phyloP scores from a whole-genome alignment of 306 rosid species.

The Trichosanthes cucumerina region DNA sequence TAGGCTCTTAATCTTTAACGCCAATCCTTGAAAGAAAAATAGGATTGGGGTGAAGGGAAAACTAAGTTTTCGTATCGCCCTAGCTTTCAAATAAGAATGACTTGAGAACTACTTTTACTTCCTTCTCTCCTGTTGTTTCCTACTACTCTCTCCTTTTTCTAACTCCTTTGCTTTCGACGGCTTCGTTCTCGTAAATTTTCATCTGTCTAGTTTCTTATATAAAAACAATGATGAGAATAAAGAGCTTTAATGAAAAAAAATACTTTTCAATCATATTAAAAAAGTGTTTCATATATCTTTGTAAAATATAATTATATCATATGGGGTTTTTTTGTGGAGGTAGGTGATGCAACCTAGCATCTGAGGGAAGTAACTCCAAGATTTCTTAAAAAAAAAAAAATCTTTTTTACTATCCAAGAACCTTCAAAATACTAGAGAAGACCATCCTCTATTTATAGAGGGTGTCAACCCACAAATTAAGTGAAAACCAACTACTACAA shows the following conservation, averaged over 20 bases:
- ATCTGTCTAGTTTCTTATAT: not conserved
- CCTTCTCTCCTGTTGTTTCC: not conserved
- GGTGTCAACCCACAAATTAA: not conserved
- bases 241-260: not conserved
- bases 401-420: not conserved
- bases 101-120: not conserved
- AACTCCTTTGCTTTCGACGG: not conserved
- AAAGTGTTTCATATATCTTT: no score
- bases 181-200: not conserved
- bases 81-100: not conserved
- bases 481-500: not conserved
- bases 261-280: not conserved
- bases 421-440: not conserved
- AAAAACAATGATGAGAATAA: not conserved
- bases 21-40: not conserved
- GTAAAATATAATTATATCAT: not conserved
- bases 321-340: not conserved
- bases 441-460: not conserved
- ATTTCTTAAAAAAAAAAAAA: not conserved
- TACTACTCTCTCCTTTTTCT: not conserved
- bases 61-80: not conserved
- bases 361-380: not conserved
- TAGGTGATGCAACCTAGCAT: not conserved
- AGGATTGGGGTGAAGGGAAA: not conserved
- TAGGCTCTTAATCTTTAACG: not conserved